phyloP scores from a whole-genome alignment of 2,329 filamentous ascomycete species.

The Xylariaceae sp. region DNA sequence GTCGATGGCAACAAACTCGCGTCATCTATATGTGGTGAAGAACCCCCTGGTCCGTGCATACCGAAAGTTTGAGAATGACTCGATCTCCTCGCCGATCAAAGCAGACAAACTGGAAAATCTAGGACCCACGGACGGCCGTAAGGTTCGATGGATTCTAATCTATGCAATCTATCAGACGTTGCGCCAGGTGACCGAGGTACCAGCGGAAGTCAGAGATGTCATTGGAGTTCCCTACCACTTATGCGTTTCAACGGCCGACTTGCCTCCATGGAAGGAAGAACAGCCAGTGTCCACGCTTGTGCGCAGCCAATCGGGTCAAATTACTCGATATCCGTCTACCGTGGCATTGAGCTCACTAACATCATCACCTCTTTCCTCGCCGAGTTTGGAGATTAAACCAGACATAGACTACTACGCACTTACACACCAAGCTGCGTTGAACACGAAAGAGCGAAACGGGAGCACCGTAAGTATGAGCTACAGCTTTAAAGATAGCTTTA shows the following conservation, averaged over 20 bases:
- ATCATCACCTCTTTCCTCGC: conserved; percentile 15
- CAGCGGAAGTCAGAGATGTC: conserved; percentile 66
- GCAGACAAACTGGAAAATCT: conserved; percentile 64
- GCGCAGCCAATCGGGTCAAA: conserved; percentile 41
- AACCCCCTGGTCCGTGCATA: conserved; percentile 72
- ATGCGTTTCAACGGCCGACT: conserved; percentile 49
- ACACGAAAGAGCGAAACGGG: conserved; percentile 7
- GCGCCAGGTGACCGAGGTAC: conserved; percentile 65
- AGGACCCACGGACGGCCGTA: conserved; percentile 71
- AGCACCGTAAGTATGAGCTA: conserved; percentile 28
- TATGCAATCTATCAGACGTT: conserved; percentile 79
- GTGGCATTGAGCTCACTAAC: conserved; percentile 15
- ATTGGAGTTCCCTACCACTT: conserved; percentile 64
- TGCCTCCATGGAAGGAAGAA: conserved; percentile 56
- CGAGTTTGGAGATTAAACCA: conserved; percentile 54
- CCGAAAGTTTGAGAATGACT: conserved; percentile 71
- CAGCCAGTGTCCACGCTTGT: conserved; percentile 38
- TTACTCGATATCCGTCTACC: too few species aligned
- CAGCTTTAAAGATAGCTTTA: conserved; percentile 38
- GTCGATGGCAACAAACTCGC: conserved; percentile 57
- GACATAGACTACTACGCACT: conserved; percentile 63
- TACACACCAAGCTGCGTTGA: conserved; percentile 42
- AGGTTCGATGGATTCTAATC: conserved; percentile 79
- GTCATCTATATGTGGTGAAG: conserved; percentile 45
- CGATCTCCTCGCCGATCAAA: conserved; percentile 56